phyloP scores from a whole-genome alignment of 352 stramenopile species.

The Pelagophyceae sp. region DNA sequence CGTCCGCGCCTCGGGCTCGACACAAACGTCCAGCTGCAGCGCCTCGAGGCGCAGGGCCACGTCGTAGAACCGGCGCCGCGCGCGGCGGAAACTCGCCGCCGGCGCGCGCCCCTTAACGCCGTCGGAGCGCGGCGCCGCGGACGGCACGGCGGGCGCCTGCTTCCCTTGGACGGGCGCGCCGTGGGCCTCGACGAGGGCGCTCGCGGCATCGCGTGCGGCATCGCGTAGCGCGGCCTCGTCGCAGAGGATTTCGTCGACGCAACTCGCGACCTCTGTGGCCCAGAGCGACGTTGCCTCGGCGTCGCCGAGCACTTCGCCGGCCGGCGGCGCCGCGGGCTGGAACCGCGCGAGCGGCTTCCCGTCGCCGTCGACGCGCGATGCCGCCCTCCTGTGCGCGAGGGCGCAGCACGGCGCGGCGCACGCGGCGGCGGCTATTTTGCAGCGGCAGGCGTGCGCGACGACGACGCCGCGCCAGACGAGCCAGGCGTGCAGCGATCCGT shows the following conservation, averaged over 20 bases:
- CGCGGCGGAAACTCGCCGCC: background rate
- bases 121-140: background rate
- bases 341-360: background rate
- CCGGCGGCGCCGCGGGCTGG: background rate
- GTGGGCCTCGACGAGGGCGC: background rate
- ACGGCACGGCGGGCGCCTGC: background rate
- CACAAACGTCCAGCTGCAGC: background rate
- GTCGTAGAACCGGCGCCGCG: background rate
- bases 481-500: background rate
- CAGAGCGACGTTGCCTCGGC: background rate
- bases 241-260: background rate
- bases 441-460: background rate
- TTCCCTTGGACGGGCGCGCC: background rate
- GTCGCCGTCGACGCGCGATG: background rate
- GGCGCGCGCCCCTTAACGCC: background rate
- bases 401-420: background rate
- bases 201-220: background rate
- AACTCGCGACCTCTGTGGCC: background rate
- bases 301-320: background rate
- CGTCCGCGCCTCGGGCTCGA: background rate
- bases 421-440: background rate
- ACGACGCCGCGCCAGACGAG: background rate
- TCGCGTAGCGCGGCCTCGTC: background rate
- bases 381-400: background rate
- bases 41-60: background rate